Evolutionary conservation across 192 early-diverging fungal genomes (phyloP), one percentile per base, ranked within the genome.

Genomic region (Irineochytrium annulatum): DNA sequence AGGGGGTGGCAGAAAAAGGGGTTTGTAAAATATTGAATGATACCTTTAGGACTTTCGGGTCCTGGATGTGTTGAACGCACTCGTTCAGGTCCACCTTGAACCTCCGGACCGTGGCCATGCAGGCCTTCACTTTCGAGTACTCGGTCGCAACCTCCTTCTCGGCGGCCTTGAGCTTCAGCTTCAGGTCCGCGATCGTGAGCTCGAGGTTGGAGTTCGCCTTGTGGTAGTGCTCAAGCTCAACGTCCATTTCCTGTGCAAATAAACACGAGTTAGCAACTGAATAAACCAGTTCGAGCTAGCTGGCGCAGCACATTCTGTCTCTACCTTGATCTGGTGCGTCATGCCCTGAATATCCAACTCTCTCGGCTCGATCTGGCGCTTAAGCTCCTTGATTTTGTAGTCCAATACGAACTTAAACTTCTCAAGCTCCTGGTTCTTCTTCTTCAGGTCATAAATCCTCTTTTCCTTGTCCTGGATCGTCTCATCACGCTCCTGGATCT

Each of bases 341-440:
- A 84, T 85, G 31, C 69, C 77, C 41, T 76, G 52, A 53, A 85
- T 84, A 44, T 84, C 77, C 20, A 73, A 57, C 58, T 85, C 83
- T 2, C 81, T 41, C 3, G 83, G 83, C 65, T 85, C 83, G 48
- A 85, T 80, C 55, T 85, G 83, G 26, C 67, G 62, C 60, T 84
- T 84, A 32, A 85, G 74, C 65, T 85, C 83, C 46, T 82, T 79
- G 69, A 85, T 85, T 56, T 80, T 79, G 69, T 82, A 85, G 68
- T 85, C 83, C 5, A 85, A 65, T 8, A 85, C 83, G 51, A 85
- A 85, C 59, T 85, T 85, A 69, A 85, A 85, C 61, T 85, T 85
- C 60, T 85, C 83, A 16, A 85, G 73, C 71, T 85, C 83, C 46
- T 84, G 81, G 53, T 85, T 85, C 68, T 85, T 85, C 51, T 85